phyloP scores from a whole-genome alignment of 257 asterid species.

The Petunia secreta region DNA sequence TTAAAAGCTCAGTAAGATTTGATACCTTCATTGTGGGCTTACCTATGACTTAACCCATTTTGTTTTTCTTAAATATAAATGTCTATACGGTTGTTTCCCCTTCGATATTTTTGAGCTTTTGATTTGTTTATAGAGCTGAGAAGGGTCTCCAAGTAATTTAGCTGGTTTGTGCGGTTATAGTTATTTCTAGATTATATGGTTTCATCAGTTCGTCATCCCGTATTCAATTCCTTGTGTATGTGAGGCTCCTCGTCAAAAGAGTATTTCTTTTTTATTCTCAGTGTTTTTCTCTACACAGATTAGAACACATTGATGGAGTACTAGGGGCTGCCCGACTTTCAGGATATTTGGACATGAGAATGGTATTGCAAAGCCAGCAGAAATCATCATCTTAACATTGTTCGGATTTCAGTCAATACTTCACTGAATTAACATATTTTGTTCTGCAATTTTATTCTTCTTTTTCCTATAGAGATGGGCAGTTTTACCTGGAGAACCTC shows the following conservation, averaged over 20 bases:
- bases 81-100: not conserved
- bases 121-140: not conserved
- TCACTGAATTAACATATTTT: not conserved
- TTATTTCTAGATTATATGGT: slow-evolving; percentile 2
- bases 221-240: slow-evolving; percentile 11
- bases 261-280: slow-evolving; percentile 1
- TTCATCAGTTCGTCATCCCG: not conserved
- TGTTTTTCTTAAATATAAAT: not conserved
- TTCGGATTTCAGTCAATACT: not conserved
- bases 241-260: slow-evolving; percentile 1
- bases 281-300: slow-evolving; percentile 46
- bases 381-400: not conserved
- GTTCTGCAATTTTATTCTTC: slow-evolving; percentile 1
- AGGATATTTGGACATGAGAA: slow-evolving; percentile 80
- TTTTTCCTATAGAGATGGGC: slow-evolving; percentile 74
- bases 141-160: slow-evolving; percentile 4
- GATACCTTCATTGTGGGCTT: slow-evolving; percentile 22
- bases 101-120: not conserved
- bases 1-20: slow-evolving; percentile 84
- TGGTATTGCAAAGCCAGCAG: slow-evolving; percentile 41
- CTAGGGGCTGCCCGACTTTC: slow-evolving; percentile 83
- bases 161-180: not conserved
- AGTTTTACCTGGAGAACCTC: slow-evolving; percentile 90
- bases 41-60: not conserved
- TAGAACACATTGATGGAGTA: slow-evolving; percentile 89